Evolutionary conservation across 2,329 filamentous ascomycete species (phyloP).

Genomic region (Diaporthe sp.): DNA sequence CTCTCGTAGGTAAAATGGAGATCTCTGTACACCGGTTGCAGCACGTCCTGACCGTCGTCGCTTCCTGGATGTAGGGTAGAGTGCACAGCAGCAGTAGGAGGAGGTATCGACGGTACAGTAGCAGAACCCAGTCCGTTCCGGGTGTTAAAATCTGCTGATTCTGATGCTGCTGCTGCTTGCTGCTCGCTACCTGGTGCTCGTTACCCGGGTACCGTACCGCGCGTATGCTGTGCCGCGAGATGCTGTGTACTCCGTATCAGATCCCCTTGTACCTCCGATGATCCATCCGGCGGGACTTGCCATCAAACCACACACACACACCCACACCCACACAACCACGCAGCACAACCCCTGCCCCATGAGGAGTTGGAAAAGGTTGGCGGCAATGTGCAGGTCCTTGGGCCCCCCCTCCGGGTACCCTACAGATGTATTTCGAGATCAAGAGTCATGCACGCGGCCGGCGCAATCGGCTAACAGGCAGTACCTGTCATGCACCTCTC

Average conservation of each 20-base stretch:
- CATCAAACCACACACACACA: neutral
- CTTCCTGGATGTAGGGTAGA: neutral
- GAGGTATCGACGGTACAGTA: neutral
- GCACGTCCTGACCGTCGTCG: neutral
- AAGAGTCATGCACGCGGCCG: constrained; percentile 24
- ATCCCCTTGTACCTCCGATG: neutral
- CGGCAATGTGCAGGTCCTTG: constrained; percentile 22
- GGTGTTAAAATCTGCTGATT: neutral
- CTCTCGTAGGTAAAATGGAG: constrained; percentile 15
- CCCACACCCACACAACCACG: neutral
- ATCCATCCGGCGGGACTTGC: constrained; percentile 20
- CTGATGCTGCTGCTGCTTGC: neutral
- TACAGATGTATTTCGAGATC: constrained; percentile 18
- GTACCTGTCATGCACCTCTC: constrained; percentile 8
- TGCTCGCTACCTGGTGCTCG: too few relatives aligned
- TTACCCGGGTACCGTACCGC: neutral
- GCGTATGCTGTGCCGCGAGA: neutral
- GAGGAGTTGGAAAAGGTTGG: constrained; percentile 28
- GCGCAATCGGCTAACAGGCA: constrained; percentile 11
- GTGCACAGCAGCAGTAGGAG: neutral
- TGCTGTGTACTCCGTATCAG: constrained; percentile 10
- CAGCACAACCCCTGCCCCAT: constrained; percentile 19
- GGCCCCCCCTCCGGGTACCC: neutral
- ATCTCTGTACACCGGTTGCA: constrained; percentile 23
- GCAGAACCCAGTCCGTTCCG: neutral